Evolutionary conservation across 1,284 basidiomycete species (phyloP).

Genomic region (Ustilago cynodontis): DNA sequence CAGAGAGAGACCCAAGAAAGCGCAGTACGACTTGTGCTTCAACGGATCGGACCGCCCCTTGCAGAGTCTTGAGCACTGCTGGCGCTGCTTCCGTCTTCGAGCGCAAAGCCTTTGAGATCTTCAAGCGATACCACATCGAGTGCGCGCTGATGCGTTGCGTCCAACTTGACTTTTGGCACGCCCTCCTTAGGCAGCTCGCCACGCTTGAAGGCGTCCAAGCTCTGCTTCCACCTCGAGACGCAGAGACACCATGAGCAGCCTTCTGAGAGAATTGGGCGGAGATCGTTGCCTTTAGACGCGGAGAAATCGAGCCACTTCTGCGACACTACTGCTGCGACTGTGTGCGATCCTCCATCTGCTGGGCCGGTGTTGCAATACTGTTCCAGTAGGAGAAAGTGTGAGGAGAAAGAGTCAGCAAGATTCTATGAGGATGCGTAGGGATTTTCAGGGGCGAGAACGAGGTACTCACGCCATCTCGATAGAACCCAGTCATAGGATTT

Average conservation of each 20-base stretch:
- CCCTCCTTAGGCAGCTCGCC: slow-evolving; percentile 79
- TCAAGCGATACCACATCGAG: slow-evolving; percentile 46
- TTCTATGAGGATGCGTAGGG: no score
- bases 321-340: slow-evolving; percentile 56
- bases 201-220: slow-evolving; percentile 80
- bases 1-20: slow-evolving; percentile 5
- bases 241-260: slow-evolving; percentile 62
- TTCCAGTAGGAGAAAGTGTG: background rate
- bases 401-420: background rate
- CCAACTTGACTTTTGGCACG: slow-evolving; percentile 55
- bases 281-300: slow-evolving; percentile 59
- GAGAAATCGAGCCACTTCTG: slow-evolving; percentile 53
- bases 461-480: slow-evolving; percentile 52
- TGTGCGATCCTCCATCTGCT: slow-evolving; percentile 55
- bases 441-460: background rate
- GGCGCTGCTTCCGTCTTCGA: slow-evolving; percentile 15
- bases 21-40: background rate
- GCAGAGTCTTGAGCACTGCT: slow-evolving; percentile 27
- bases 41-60: slow-evolving; percentile 44
- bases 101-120: slow-evolving; percentile 41
- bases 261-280: slow-evolving; percentile 49
- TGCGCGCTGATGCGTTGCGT: slow-evolving; percentile 51
- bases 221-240: slow-evolving; percentile 73
- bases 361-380: slow-evolving; percentile 58
- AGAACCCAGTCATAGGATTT: slow-evolving; percentile 57